phyloP scores from a whole-genome alignment of 306 rosid genomes.

The Cucumis hystrix region DNA sequence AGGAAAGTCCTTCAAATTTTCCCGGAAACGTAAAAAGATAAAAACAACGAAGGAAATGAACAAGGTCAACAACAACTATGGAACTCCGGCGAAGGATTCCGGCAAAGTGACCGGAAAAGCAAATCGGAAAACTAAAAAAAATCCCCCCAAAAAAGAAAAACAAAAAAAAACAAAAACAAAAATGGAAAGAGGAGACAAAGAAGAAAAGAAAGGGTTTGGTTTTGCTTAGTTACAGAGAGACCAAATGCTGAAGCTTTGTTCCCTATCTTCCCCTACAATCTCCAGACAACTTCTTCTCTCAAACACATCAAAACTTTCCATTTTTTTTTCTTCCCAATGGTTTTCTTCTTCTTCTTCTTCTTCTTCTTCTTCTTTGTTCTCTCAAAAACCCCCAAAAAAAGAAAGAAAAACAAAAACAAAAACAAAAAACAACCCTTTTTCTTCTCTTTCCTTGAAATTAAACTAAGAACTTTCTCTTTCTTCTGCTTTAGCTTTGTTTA shows the following conservation, averaged over 20 bases:
- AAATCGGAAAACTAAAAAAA: background rate
- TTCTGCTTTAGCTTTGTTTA: background rate
- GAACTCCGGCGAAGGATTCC: conserved; percentile 9
- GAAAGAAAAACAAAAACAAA: background rate
- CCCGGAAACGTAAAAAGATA: background rate
- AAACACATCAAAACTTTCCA: background rate
- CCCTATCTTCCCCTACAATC: conserved; percentile 39
- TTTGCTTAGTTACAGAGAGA: conserved; percentile 31
- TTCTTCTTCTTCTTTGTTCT: background rate
- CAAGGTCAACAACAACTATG: background rate
- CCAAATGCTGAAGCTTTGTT: conserved; percentile 41
- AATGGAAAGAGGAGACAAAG: conserved; percentile 3
- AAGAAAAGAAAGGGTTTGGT: conserved; percentile 8
- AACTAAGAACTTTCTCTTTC: background rate
- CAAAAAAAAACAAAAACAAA: background rate
- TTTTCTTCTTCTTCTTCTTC: background rate
- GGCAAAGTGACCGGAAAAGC: conserved; percentile 11
- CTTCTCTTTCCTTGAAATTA: background rate
- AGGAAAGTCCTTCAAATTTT: background rate
- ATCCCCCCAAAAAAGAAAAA: background rate
- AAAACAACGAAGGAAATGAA: background rate
- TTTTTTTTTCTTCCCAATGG: background rate
- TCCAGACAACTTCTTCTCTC: conserved; percentile 19
- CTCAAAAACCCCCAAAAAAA: background rate
- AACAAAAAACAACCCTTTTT: background rate